A percentile compares a stretch with the other conserved stretches of the same genome.
phyloP scores from a whole-genome alignment of 179 eudicot genomes.

The Beta macrorhiza region DNA sequence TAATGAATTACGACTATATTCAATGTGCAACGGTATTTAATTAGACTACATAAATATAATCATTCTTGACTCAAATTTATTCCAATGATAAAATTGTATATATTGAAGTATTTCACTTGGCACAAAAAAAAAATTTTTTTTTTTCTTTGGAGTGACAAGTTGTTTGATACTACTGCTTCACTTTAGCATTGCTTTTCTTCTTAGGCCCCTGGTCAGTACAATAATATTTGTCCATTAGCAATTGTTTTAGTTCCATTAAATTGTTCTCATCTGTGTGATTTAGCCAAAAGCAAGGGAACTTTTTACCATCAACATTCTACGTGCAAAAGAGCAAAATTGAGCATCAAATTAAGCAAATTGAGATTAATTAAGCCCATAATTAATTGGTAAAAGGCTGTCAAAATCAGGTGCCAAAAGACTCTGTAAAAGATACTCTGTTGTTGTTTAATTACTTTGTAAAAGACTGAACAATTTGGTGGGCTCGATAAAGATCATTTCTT shows the following conservation, averaged over 20 bases:
- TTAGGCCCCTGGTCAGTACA: no score
- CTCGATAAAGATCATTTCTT: constrained; percentile 27
- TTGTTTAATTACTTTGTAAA: constrained; percentile 22
- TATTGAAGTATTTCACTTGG: no score
- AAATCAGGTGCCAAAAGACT: constrained; percentile 17
- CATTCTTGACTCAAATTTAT: no score
- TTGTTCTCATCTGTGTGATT: constrained; percentile 5
- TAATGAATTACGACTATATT: no score
- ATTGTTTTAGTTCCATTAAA: constrained; percentile 12
- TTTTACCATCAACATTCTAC: constrained; percentile 16
- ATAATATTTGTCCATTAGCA: constrained; percentile 14
- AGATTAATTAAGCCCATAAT: not conserved
- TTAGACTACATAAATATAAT: no score
- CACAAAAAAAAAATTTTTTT: no score
- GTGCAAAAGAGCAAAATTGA: constrained; percentile 24
- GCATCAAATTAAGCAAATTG: constrained; percentile 17
- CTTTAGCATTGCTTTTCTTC: no score
- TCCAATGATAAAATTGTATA: no score
- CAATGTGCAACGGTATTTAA: no score
- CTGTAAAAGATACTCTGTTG: constrained; percentile 18
- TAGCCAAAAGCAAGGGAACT: constrained; percentile 17
- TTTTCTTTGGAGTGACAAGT: no score
- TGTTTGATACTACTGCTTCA: no score
- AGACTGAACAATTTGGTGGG: constrained; percentile 31
- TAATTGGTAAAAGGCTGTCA: constrained; percentile 28